phyloP scores from a whole-genome alignment of 208 protist genomes.

The Trypanosoma avium region DNA sequence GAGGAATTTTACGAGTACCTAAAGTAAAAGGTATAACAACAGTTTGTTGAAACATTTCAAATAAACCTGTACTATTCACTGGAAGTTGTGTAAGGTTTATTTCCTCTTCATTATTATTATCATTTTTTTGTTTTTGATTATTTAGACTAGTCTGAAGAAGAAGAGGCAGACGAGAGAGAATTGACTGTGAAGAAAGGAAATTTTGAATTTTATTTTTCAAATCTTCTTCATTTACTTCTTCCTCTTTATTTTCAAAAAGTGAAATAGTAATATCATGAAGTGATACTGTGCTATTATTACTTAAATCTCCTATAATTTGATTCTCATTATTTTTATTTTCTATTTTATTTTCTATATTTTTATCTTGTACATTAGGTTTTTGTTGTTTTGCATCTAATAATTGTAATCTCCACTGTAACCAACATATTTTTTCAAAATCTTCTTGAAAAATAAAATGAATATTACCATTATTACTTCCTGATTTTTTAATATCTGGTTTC shows the following conservation, averaged over 20 bases:
- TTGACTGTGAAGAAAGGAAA: not conserved
- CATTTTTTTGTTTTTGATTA: not conserved
- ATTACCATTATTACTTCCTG: not conserved
- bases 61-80: constrained; percentile 6
- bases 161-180: not conserved
- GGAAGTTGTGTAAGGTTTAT: constrained; percentile 7
- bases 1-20: constrained; percentile 30
- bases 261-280: not conserved
- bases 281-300: too few species aligned
- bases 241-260: not conserved
- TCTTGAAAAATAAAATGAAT: constrained; percentile 9
- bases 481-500: not conserved
- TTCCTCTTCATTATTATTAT: not conserved
- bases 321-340: too few species aligned
- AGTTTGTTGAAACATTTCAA: constrained; percentile 27
- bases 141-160: not conserved
- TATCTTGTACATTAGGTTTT: too few species aligned
- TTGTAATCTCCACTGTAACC: not conserved
- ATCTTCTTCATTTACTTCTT: not conserved
- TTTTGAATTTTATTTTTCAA: not conserved
- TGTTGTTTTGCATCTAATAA: too few species aligned
- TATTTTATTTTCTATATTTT: too few species aligned
- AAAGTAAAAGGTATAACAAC: constrained; percentile 34
- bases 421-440: constrained; percentile 3
- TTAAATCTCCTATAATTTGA: too few species aligned